Conservation (phyloP, 2,329 filamentous ascomycete genomes). For the Clarireedia hainanense region DNA sequence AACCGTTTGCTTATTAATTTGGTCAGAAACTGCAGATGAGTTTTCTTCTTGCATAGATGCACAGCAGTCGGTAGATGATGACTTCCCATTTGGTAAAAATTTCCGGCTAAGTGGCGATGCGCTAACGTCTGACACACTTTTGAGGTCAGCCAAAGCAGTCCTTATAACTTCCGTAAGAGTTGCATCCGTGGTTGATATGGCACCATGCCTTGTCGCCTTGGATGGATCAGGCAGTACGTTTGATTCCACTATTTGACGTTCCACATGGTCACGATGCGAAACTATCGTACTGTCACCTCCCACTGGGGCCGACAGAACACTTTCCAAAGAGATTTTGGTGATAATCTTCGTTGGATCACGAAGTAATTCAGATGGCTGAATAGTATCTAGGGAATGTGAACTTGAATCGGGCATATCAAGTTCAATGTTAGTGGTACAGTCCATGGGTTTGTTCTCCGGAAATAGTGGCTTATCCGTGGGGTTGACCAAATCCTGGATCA, state of each 20-base stretch:
- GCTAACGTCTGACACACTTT: constrained; percentile 7
- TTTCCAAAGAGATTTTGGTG: constrained; percentile 14
- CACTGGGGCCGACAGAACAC: constrained; percentile 18
- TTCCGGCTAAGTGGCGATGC: constrained; percentile 10
- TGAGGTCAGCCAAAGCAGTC: constrained; percentile 17
- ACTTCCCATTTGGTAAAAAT: constrained; percentile 17
- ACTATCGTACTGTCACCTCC: constrained; percentile 10
- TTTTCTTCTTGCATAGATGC: constrained; percentile 7
- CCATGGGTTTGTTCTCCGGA: constrained; percentile 3
- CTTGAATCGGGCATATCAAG: constrained; percentile 10
- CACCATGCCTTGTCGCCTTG: constrained; percentile 19
- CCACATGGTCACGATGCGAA: constrained; percentile 10
- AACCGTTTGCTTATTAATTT: neutral
- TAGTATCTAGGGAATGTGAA: constrained; percentile 14
- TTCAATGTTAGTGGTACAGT: constrained; percentile 2
- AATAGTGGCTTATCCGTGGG: constrained; percentile 11
- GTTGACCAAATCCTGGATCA: constrained; percentile 14
- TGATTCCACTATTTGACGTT: neutral
- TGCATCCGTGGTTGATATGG: constrained; percentile 19
- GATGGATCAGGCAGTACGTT: constrained; percentile 9
- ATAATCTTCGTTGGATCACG: constrained; percentile 8
- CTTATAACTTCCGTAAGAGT: constrained; percentile 20
- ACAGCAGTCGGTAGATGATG: constrained; percentile 7
- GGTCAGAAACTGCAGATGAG: neutral
- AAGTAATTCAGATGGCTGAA: constrained; percentile 22